Base-by-base conservation (phyloP, 2,329 filamentous ascomycete genomes). In the Aspergillus bombycis region DNA sequence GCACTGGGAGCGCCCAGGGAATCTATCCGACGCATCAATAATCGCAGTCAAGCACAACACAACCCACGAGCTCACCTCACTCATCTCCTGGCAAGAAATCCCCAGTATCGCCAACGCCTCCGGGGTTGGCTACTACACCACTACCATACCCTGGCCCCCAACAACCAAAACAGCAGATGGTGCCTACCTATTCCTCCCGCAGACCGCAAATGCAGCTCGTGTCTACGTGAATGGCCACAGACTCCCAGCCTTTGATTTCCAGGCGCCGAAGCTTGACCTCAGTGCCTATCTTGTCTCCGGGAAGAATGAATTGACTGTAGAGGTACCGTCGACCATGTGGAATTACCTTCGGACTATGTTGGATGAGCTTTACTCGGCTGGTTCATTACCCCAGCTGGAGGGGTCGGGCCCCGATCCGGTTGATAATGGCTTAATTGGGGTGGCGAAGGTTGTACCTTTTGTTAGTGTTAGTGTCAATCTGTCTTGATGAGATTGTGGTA, bases 311-410 rank as follows among this genome's bases (percentile, higher is more conserved):
- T 45, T 70, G 12, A 36, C 50, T 3, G 57, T 70, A 19, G 45
- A 66, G 7, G 69, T 70, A 12, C 68, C 69, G 1, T 68, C 65
- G 0, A 63, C 65, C 4, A 67, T 67, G 68, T 71, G 66, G 66
- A 67, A 71, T 58, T 68, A 69, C 26, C 58, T 68, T 26, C 62
- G 64, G 6, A 63, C 61, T 11, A 61, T 70, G 19, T 55, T 62
- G 8, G 63, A 61, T 38, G 56, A 63, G 26, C 34, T 71, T 32
- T 21, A 55, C n/a, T 62, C 46, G 28, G 36, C 54, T 9, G 62
- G 60, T n/a, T 12, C 14, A 5, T 10, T 16, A n/a, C 53, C 59
- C 28, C 3, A 38, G 21, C 57, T 56, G 12, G 58, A 30, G 58
- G 45, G 21, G 21, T 41, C 11, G 23, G 28, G 5, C n/a, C 19